phyloP scores from a whole-genome alignment of 164 flowering plant genomes.

The Stephania japonica region DNA sequence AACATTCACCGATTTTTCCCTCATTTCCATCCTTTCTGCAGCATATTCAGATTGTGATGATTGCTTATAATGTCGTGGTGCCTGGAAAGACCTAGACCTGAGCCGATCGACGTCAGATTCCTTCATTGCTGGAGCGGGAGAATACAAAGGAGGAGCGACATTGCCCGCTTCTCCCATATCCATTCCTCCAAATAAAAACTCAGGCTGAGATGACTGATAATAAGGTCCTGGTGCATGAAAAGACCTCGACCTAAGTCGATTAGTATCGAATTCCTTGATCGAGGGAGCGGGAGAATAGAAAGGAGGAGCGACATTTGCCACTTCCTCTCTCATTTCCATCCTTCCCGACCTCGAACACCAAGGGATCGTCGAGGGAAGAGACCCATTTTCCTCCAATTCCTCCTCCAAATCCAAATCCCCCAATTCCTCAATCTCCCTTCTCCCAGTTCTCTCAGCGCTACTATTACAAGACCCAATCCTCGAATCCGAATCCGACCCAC shows the following conservation, averaged over 20 bases:
- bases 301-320: constrained; percentile 15
- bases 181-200: too few species aligned
- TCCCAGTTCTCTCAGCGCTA: constrained; percentile 16
- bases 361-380: constrained; percentile 81
- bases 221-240: too few species aligned
- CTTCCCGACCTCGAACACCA: constrained; percentile 83
- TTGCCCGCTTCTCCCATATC: too few species aligned
- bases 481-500: constrained; percentile 27
- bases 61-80: too few species aligned
- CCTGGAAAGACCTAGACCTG: too few species aligned
- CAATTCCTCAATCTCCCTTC: constrained; percentile 24
- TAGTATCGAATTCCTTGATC: constrained; percentile 14
- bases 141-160: too few species aligned
- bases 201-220: too few species aligned
- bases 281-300: constrained; percentile 22
- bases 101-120: too few species aligned
- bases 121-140: too few species aligned
- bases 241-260: too few species aligned
- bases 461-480: constrained; percentile 13
- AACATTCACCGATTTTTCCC: constrained; percentile 22
- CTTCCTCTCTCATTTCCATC: constrained; percentile 44
- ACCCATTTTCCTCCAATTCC: constrained; percentile 35
- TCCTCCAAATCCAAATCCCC: constrained; percentile 38
- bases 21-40: constrained; percentile 56
- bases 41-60: too few species aligned